These are phyloP conservation scores for Trichoderma brevicompactum DNA, from an alignment of 2,329 filamentous ascomycete species.

Conservation along the genomic window DNA sequence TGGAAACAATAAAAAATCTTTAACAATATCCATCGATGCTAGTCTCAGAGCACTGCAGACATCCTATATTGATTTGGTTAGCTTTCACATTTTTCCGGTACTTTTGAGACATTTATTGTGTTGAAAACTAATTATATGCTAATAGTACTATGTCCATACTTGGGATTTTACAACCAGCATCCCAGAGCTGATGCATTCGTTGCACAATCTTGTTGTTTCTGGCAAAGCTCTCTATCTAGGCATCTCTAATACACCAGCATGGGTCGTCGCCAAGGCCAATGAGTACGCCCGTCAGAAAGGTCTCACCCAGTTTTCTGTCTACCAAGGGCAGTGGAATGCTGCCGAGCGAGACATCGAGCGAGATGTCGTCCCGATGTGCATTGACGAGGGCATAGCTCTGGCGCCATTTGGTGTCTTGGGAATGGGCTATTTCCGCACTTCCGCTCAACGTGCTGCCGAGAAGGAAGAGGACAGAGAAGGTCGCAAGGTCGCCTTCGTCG, in stretches of 20 bases:
- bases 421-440: slow-evolving; percentile 39
- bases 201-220: slow-evolving; percentile 35
- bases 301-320: slow-evolving; percentile 37
- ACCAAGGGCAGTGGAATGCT: slow-evolving; percentile 40
- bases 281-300: slow-evolving; percentile 36
- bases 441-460: slow-evolving; percentile 15
- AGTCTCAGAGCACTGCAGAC: slow-evolving; percentile 48
- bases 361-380: slow-evolving; percentile 42
- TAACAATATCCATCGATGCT: slow-evolving; percentile 46
- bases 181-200: slow-evolving; percentile 37
- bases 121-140: background rate
- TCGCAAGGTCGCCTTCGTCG: slow-evolving; percentile 22
- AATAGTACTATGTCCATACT: slow-evolving; percentile 25
- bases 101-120: too few relatives aligned
- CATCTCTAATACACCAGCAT: slow-evolving; percentile 40
- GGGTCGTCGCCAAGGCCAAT: slow-evolving; percentile 39
- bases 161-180: slow-evolving; percentile 38
- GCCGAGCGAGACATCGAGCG: slow-evolving; percentile 38
- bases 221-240: slow-evolving; percentile 41
- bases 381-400: slow-evolving; percentile 50
- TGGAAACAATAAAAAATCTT: slow-evolving; percentile 46
- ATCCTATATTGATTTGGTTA: slow-evolving; percentile 39
- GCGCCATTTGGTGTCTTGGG: slow-evolving; percentile 49
- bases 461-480: slow-evolving; percentile 6
- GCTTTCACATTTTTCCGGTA: background rate